These are phyloP conservation scores for Fusarium buharicum DNA, from an alignment of 2,329 filamentous ascomycete species.

Conservation along the genomic window DNA sequence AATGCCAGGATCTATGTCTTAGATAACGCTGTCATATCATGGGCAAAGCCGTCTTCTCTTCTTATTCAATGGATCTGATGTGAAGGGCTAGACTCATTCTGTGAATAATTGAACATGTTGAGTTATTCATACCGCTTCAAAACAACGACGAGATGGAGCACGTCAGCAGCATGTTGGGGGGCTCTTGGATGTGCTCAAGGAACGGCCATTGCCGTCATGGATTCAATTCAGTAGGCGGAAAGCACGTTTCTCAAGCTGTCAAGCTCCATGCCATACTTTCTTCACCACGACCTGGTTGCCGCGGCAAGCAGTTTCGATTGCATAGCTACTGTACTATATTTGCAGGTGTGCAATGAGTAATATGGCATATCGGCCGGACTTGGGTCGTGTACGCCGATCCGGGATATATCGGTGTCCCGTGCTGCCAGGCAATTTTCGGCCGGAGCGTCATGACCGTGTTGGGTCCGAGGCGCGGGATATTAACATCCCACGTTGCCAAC, in stretches of 20 bases:
- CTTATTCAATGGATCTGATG: background rate
- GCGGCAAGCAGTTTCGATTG: slow-evolving; percentile 22
- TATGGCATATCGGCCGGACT: background rate
- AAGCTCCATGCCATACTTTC: background rate
- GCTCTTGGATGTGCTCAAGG: too few relatives aligned
- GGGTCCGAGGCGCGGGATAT: slow-evolving; percentile 11
- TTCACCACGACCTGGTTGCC: slow-evolving; percentile 7
- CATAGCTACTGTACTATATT: slow-evolving; percentile 8
- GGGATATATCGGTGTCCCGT: slow-evolving; percentile 27
- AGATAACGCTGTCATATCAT: background rate
- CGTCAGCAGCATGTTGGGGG: too few relatives aligned
- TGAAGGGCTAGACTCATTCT: background rate
- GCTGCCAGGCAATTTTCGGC: slow-evolving; percentile 6
- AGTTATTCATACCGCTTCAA: too few relatives aligned
- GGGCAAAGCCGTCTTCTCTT: background rate
- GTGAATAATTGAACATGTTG: too few relatives aligned
- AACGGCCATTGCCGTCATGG: too few relatives aligned
- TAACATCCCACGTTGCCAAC: slow-evolving; percentile 2
- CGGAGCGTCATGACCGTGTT: slow-evolving; percentile 13
- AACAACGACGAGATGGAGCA: too few relatives aligned
- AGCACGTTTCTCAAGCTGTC: background rate
- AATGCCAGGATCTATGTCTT: background rate
- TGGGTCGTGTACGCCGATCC: slow-evolving; percentile 18
- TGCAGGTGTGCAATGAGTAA: slow-evolving; percentile 10
- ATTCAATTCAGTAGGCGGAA: background rate